These are phyloP conservation scores for Suillus subluteus DNA, from an alignment of 768 basidiomycete species.

Conservation along the genomic window DNA sequence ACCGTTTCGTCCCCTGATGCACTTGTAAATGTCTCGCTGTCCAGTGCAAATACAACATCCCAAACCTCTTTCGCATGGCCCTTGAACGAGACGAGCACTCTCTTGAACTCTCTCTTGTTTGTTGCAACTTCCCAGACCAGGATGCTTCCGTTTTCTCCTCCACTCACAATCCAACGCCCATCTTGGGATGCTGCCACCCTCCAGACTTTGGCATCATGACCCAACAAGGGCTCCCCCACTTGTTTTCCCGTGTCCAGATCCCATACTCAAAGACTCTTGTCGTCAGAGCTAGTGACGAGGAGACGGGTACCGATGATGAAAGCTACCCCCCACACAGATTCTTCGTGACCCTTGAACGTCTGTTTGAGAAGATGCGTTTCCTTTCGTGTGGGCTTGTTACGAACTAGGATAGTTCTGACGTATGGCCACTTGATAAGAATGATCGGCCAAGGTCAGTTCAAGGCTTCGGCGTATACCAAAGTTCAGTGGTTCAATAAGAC, in stretches of 20 bases:
- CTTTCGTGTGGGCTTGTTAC: no score
- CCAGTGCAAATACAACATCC: background rate
- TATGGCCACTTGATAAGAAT: no score
- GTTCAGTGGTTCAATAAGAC: no score
- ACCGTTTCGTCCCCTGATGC: background rate
- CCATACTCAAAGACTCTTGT: background rate
- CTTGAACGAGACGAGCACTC: background rate
- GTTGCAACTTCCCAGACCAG: background rate
- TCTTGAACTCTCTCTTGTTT: background rate
- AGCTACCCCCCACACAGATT: background rate
- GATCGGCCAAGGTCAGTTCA: no score
- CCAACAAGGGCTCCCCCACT: conserved; percentile 5
- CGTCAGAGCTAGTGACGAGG: background rate
- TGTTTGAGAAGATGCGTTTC: background rate
- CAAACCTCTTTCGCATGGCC: rapidly evolving
- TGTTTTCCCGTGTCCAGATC: conserved; percentile 29
- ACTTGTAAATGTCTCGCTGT: conserved; percentile 3
- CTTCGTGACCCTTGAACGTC: background rate
- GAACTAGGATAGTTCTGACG: no score
- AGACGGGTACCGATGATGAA: background rate
- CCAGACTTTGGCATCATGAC: conserved; percentile 24
- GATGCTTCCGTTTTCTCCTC: conserved; percentile 11
- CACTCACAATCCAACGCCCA: conserved; percentile 18
- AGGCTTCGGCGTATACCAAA: no score
- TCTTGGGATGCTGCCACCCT: conserved; percentile 37